Evolutionary conservation across 345 rosid genomes (phyloP).

Genomic region (Populus deltoides): DNA sequence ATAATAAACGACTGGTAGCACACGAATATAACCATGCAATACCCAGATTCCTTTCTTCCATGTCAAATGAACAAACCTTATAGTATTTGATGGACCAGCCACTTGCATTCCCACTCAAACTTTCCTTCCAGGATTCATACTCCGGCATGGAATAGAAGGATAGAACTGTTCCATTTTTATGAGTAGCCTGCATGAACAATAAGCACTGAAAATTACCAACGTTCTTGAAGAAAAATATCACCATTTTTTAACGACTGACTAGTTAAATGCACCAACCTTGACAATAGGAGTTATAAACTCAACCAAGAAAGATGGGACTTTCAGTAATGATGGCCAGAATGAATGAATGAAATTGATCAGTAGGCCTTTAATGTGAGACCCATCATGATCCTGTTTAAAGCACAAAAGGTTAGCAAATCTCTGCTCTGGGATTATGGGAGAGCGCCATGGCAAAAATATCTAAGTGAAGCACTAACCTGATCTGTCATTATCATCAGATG

Average conservation of each 20-base stretch:
- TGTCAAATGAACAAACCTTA: conserved; percentile 55
- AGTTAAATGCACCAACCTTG: conserved; percentile 51
- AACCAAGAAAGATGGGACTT: conserved; percentile 77
- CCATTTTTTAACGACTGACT: background rate
- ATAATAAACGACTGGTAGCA: background rate
- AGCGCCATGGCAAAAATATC: background rate
- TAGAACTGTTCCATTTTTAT: conserved; percentile 42
- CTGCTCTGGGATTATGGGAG: background rate
- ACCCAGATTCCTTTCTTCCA: background rate
- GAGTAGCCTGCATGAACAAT: conserved; percentile 55
- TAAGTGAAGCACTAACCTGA: conserved; percentile 48
- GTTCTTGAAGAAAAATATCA: background rate
- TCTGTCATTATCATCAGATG: conserved; percentile 99
- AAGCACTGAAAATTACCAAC: background rate
- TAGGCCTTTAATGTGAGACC: conserved; percentile 94
- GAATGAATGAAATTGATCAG: conserved; percentile 88
- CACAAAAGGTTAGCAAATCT: conserved; percentile 11
- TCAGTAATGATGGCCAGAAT: conserved; percentile 94
- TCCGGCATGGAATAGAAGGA: conserved; percentile 93
- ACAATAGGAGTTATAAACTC: conserved; percentile 96
- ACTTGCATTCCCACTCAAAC: conserved; percentile 55
- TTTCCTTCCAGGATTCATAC: conserved; percentile 82
- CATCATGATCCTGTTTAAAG: conserved; percentile 83
- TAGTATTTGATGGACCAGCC: conserved; percentile 92
- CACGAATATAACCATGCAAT: background rate